Evolutionary conservation across 163 green algal species (phyloP).

Genomic region (Scenedesmus sp.): DNA sequence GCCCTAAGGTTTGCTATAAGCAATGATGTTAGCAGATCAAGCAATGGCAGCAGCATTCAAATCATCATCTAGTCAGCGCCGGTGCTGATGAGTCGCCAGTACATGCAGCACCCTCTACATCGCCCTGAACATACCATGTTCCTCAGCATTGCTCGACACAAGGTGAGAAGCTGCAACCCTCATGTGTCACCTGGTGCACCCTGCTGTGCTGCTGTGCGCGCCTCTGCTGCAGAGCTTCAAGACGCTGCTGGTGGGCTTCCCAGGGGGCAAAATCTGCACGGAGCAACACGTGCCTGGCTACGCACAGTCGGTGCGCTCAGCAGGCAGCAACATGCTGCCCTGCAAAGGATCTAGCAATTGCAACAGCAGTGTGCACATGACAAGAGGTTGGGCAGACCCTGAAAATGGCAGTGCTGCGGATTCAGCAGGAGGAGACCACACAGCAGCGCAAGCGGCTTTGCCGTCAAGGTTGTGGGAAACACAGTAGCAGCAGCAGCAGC

Average conservation of each 20-base stretch:
- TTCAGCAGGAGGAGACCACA: background rate
- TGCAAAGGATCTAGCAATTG: background rate
- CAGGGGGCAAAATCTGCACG: slow-evolving; percentile 86
- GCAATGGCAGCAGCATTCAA: background rate
- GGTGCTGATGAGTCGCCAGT: background rate
- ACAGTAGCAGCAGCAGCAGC: background rate
- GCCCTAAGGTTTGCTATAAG: background rate
- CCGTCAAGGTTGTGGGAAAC: background rate
- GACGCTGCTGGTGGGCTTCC: slow-evolving; percentile 85
- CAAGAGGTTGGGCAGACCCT: background rate
- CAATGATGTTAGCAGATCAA: background rate
- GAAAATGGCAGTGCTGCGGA: background rate
- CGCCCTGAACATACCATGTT: background rate
- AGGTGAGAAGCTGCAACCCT: too few relatives aligned
- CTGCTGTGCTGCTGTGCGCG: background rate
- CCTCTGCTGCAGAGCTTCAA: slow-evolving; percentile 77
- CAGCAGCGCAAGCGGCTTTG: background rate
- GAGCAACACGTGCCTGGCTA: slow-evolving; percentile 85
- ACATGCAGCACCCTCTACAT: background rate
- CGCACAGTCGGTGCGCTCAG: slow-evolving; percentile 63
- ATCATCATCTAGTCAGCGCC: background rate
- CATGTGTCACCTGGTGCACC: background rate
- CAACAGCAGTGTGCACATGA: background rate
- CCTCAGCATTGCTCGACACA: background rate
- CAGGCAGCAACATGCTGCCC: background rate